phyloP scores from a whole-genome alignment of 106 monocot species.

The Allium cepa region DNA sequence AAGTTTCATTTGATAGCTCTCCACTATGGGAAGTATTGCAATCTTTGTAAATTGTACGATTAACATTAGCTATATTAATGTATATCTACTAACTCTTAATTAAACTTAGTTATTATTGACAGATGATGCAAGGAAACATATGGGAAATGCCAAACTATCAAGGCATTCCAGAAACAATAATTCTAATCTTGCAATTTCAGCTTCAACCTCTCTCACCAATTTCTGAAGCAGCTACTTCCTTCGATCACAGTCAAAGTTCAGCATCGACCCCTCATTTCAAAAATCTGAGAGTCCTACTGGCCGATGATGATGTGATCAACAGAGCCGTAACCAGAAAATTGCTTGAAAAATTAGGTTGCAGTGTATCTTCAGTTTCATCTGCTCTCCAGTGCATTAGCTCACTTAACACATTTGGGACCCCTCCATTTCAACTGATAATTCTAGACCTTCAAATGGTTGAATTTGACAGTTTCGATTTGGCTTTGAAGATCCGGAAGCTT shows the following conservation, averaged over 20 bases:
- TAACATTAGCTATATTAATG: background rate
- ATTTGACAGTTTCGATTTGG: slow-evolving; percentile 39
- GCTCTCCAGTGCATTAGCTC: slow-evolving; percentile 34
- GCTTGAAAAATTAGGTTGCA: slow-evolving; percentile 57
- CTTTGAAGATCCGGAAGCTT: slow-evolving; percentile 31
- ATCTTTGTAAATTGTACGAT: background rate
- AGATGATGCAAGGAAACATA: slow-evolving; percentile 82
- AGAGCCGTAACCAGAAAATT: slow-evolving; percentile 38
- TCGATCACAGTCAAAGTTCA: background rate
- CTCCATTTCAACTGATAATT: slow-evolving; percentile 41
- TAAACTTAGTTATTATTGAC: slow-evolving; percentile 1
- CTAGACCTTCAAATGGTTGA: slow-evolving; percentile 33
- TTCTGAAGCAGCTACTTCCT: slow-evolving; percentile 13
- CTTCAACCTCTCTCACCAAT: slow-evolving; percentile 15
- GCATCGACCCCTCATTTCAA: slow-evolving; percentile 26
- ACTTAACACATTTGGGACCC: slow-evolving; percentile 10
- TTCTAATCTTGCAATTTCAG: slow-evolving; percentile 37
- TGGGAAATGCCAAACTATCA: slow-evolving; percentile 35
- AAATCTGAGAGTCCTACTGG: slow-evolving; percentile 46
- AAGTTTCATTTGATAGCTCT: background rate
- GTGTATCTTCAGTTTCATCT: slow-evolving; percentile 33
- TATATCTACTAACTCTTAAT: background rate
- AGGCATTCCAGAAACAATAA: slow-evolving; percentile 30
- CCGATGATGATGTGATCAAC: slow-evolving; percentile 42
- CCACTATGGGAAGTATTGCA: background rate